Conservation (phyloP, 2,329 filamentous ascomycete species). For the Aspergillus neotritici region DNA sequence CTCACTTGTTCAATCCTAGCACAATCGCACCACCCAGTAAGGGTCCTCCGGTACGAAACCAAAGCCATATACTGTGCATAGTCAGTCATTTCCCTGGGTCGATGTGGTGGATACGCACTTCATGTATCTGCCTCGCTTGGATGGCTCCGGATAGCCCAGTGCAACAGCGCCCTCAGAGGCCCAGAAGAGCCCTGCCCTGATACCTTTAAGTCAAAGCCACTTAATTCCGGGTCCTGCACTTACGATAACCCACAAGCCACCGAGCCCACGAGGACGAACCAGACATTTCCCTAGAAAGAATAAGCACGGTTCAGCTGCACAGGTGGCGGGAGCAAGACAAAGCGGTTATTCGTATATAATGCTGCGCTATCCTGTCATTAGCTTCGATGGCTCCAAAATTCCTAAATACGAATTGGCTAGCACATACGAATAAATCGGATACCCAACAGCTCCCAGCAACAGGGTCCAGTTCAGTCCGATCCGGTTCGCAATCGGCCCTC, state of each 20-base stretch:
- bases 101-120: conserved; percentile 19
- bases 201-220: not conserved
- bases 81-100: not conserved
- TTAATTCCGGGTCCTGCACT: conserved; percentile 1
- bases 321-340: conserved; percentile 9
- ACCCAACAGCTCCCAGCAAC: conserved; percentile 40
- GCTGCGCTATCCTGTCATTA: conserved; percentile 27
- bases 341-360: conserved; percentile 40
- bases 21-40: conserved; percentile 46
- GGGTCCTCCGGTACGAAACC: conserved; percentile 48
- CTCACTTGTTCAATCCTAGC: conserved; percentile 40
- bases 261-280: conserved; percentile 48
- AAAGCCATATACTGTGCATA: conserved; percentile 37
- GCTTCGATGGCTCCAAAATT: not conserved
- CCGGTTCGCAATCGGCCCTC: conserved; percentile 45
- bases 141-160: conserved; percentile 44
- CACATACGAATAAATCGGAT: conserved; percentile 41
- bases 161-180: conserved; percentile 48
- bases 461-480: conserved; percentile 46
- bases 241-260: conserved; percentile 44
- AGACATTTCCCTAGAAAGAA: conserved; percentile 40
- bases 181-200: conserved; percentile 47
- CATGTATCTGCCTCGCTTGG: conserved; percentile 45
- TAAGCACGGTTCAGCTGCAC: conserved; percentile 1
- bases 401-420: not conserved